phyloP scores from a whole-genome alignment of 306 rosid genomes.

The Lathyrus aphaca region DNA sequence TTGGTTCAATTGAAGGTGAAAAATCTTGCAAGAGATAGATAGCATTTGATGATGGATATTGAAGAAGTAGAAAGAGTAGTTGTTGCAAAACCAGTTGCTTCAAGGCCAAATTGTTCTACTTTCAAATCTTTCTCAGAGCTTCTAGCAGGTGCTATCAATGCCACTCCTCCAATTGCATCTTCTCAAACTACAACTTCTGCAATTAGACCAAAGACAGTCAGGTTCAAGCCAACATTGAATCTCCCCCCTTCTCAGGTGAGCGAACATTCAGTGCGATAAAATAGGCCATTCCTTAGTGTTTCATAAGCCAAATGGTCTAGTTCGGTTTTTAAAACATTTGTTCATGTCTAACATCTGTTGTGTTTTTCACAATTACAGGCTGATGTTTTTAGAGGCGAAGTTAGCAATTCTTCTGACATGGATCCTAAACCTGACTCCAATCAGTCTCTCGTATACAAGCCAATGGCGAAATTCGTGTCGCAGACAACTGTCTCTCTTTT shows the following conservation, averaged over 20 bases:
- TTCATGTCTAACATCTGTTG: conserved; percentile 36
- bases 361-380: conserved; percentile 52
- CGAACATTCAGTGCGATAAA: conserved; percentile 23
- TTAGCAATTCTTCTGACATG: conserved; percentile 48
- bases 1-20: neutral
- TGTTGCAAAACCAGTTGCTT: conserved; percentile 87
- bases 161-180: conserved; percentile 53
- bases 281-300: neutral
- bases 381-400: conserved; percentile 49
- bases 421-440: conserved; percentile 51
- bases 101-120: conserved; percentile 80
- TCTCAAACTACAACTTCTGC: conserved; percentile 76
- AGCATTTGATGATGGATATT: conserved; percentile 61
- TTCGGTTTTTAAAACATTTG: conserved; percentile 1
- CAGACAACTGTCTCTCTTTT: conserved; percentile 77
- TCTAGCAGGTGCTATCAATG: conserved; percentile 73
- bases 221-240: conserved; percentile 68
- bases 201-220: conserved; percentile 88
- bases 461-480: conserved; percentile 82
- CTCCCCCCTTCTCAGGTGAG: conserved; percentile 66
- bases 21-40: conserved; percentile 20
- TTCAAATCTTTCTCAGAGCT: conserved; percentile 93
- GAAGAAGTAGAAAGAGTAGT: conserved; percentile 74
- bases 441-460: conserved; percentile 69
- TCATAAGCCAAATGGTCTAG: neutral